Conservation (phyloP, 2,329 filamentous ascomycete species). For the Cordyceps tenuipes region DNA sequence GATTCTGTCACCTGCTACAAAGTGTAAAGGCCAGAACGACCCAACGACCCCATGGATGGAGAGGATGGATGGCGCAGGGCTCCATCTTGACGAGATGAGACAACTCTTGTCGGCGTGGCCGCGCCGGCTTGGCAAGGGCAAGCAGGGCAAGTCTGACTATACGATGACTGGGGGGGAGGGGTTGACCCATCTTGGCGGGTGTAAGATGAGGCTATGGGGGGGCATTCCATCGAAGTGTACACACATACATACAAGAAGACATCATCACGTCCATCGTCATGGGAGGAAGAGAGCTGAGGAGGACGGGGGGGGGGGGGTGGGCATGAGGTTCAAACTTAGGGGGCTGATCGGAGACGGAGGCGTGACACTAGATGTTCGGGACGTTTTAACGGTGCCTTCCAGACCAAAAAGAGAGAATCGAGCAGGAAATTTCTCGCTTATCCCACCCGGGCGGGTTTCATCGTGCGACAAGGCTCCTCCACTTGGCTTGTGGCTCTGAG, state of each 20-base stretch:
- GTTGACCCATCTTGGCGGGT: neutral
- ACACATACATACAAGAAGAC: no score
- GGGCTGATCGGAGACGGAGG: conserved; percentile 5
- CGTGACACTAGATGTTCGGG: neutral
- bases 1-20: neutral
- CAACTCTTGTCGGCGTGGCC: neutral
- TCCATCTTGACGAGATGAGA: neutral
- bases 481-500: no score
- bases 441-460: conserved; percentile 3
- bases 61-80: no score
- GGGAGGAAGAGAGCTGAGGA: neutral
- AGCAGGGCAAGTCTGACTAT: no score
- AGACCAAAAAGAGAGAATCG: no score
- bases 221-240: no score
- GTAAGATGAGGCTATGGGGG: neutral
- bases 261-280: neutral
- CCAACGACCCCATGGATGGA: no score
- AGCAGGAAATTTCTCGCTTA: no score
- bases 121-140: no score
- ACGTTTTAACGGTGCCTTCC: no score
- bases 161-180: no score
- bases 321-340: neutral
- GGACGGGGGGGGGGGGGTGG: neutral
- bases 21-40: neutral
- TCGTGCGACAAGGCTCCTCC: conserved; percentile 9